A percentile compares a stretch with the other conserved stretches of the same genome.
Conservation (phyloP, 129 eudicot species). For the Calendula officinalis region DNA sequence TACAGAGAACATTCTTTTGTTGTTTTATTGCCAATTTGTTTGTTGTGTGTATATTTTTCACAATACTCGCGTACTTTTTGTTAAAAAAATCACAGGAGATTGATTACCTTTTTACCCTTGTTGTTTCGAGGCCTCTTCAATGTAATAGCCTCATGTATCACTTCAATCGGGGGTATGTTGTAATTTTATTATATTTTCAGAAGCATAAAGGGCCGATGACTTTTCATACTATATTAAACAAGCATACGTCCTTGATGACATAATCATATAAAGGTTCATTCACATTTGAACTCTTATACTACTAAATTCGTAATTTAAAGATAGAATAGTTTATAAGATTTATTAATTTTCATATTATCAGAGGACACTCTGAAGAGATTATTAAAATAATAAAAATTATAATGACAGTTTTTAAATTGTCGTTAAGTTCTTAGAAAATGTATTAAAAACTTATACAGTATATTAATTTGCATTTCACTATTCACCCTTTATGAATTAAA, state of each 20-base stretch:
- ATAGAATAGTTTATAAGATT: neutral
- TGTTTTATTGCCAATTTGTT: conserved; percentile 32
- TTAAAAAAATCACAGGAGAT: conserved; percentile 22
- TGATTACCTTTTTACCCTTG: conserved; percentile 21
- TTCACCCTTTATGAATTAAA: no score
- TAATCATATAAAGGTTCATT: conserved; percentile 25
- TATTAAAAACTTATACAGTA: no score
- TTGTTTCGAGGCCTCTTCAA: conserved; percentile 22
- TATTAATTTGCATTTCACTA: no score
- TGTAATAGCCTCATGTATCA: conserved; percentile 20
- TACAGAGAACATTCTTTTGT: conserved; percentile 34
- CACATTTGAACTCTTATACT: neutral
- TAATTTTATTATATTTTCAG: conserved; percentile 14
- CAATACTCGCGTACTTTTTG: neutral
- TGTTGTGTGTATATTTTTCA: conserved; percentile 30
- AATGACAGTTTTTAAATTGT: no score
- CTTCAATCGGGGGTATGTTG: conserved; percentile 25
- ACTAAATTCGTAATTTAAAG: neutral
- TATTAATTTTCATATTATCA: no score
- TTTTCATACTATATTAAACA: neutral
- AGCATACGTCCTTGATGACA: conserved; percentile 19
- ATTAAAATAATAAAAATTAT: no score
- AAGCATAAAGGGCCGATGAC: conserved; percentile 7
- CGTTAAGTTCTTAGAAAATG: no score
- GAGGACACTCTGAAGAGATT: no score